Conservation (phyloP, 257 asterid genomes). For the Anisodus acutangulus region DNA sequence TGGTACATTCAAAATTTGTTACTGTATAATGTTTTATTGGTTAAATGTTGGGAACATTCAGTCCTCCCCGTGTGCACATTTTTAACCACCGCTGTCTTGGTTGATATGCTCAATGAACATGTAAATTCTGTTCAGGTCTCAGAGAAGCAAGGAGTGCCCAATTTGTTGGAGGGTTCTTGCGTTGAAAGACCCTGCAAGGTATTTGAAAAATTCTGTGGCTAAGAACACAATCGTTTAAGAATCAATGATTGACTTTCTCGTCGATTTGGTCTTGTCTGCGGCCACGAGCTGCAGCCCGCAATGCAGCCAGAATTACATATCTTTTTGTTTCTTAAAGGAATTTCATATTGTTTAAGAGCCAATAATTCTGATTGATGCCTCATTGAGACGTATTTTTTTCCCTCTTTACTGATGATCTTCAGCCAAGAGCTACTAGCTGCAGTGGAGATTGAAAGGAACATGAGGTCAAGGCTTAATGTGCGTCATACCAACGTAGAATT, state of each 20-base stretch:
- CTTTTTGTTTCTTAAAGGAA: background rate
- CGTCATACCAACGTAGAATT: slow-evolving; percentile 35
- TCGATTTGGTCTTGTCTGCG: background rate
- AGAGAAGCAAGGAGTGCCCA: slow-evolving; percentile 73
- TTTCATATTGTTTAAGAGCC: background rate
- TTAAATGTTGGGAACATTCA: slow-evolving; percentile 6
- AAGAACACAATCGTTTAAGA: background rate
- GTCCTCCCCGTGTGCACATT: slow-evolving; percentile 5
- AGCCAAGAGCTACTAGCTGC: slow-evolving; percentile 70
- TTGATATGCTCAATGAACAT: slow-evolving; percentile 15
- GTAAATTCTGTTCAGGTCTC: slow-evolving; percentile 54
- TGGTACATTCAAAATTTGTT: slow-evolving; percentile 47
- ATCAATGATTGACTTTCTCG: background rate
- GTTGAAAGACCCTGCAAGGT: slow-evolving; percentile 65
- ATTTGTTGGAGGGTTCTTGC: slow-evolving; percentile 65
- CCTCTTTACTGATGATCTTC: slow-evolving; percentile 31
- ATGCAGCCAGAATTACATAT: slow-evolving; percentile 9
- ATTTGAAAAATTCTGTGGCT: slow-evolving; percentile 18
- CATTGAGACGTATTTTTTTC: slow-evolving; percentile 14
- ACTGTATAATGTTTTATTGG: slow-evolving; percentile 13
- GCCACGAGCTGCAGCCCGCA: background rate
- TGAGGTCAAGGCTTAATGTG: slow-evolving; percentile 38
- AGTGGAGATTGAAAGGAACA: slow-evolving; percentile 50
- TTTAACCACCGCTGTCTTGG: background rate
- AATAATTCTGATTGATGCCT: slow-evolving; percentile 7